Percentiles rank a stretch among this genome's conserved stretches.
These are phyloP conservation scores for Monosporozyma servazzii DNA, from an alignment of 805 yeast genomes.

Conservation along the genomic window DNA sequence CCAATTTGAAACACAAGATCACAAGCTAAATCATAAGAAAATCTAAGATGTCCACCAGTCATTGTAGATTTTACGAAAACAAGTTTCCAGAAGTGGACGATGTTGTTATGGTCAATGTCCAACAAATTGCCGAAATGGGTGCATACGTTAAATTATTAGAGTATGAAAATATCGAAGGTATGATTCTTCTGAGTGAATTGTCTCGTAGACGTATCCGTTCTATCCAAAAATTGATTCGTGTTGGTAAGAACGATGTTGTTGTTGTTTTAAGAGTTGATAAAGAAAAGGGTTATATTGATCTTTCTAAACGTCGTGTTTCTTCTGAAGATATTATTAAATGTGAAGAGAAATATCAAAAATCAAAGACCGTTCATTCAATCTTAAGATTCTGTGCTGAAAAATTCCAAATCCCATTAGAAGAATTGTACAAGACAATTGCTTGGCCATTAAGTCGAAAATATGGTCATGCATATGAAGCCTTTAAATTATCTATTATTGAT, in stretches of 20 bases:
- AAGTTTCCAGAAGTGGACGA: constrained; percentile 98
- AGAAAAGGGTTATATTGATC: constrained; percentile 96
- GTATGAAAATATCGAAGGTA: constrained; percentile 97
- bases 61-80: constrained; percentile 95
- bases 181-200: constrained; percentile 90
- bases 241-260: constrained; percentile 96
- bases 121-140: constrained; percentile 98
- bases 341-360: constrained; percentile 94
- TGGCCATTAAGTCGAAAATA: constrained; percentile 95
- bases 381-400: constrained; percentile 97
- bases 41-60: constrained; percentile 62
- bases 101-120: constrained; percentile 97
- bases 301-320: constrained; percentile 95
- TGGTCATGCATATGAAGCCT: constrained; percentile 97
- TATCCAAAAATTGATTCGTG: constrained; percentile 93
- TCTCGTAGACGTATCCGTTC: constrained; percentile 98
- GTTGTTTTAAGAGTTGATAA: constrained; percentile 96
- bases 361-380: constrained; percentile 97
- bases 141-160: constrained; percentile 94
- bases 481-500: constrained; percentile 91
- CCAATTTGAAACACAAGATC: background rate
- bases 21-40: background rate
- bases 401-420: constrained; percentile 78
- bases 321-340: constrained; percentile 95
- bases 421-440: constrained; percentile 78